Evolutionary conservation across 176 grass and related monocot species (phyloP), one percentile per base, ranked within the genome.

Genomic region (Oropetium thomaeum): DNA sequence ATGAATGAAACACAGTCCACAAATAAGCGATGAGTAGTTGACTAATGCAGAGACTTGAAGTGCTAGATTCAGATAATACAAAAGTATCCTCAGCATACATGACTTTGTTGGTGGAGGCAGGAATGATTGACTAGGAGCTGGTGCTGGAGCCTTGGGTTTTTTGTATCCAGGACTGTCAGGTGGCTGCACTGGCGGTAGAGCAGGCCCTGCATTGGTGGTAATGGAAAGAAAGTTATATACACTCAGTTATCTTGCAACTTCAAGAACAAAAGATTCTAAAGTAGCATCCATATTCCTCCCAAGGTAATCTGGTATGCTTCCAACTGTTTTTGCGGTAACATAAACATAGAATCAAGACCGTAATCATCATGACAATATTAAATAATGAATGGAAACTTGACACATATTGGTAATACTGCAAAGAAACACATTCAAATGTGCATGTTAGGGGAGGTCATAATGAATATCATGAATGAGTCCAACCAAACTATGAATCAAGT

Each of bases 71-170:
- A 52, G 61, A 89, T 70, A 30, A 40, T 29, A 71, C 27, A 64
- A 70, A 78, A 30, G 9, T 85, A 74, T 82, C 34, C 29, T 23
- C 31, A 47, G 34, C 89, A 65, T 92, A 96, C 96, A 79, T 79
- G 86, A 79, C 86, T 77, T 92, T 87, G 80, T 83, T 25, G 92
- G 73, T 79, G 89, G 85, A 71, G 89, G 92, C 14, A 83, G 77
- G 41, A 90, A 69, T 30, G 79, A 20, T 82, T 58, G 89, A 68
- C 37, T 82, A 71, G 83, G 85, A 41, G 28, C 58, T 81, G 87
- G 79, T 71, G 85, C 70, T 52, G 74, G 74, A 80, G 81, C 66
- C 55, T 70, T 72, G 32, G 82, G 87, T 53, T 77, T 93, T 47
- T 33, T 61, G 62, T 49, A 48, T 69, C 48, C 68, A 74, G 82